phyloP scores from a whole-genome alignment of 1,139 yeast genomes.

The Lodderomyces margitis region DNA sequence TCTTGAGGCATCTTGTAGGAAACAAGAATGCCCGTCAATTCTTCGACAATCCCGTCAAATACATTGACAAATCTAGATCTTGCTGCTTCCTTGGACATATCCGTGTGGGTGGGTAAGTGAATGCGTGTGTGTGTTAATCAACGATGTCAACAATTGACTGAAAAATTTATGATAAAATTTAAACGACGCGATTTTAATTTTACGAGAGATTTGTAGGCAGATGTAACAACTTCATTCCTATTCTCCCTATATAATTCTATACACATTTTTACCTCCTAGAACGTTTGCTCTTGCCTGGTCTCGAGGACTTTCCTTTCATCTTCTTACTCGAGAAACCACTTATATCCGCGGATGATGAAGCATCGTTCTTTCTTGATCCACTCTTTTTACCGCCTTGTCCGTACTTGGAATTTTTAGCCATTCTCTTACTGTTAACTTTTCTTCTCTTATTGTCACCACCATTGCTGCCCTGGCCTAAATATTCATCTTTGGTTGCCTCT shows the following conservation, averaged over 20 bases:
- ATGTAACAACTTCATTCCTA: too few species aligned
- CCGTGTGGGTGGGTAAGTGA: too few species aligned
- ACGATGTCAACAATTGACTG: not conserved
- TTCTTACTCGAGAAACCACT: slow-evolving; percentile 59
- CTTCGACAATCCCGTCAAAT: slow-evolving; percentile 78
- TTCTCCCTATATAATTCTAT: not conserved
- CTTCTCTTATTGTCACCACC: slow-evolving; percentile 40
- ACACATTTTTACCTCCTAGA: slow-evolving; percentile 22
- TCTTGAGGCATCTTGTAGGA: slow-evolving; percentile 81
- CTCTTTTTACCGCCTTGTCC: slow-evolving; percentile 75
- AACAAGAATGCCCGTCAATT: slow-evolving; percentile 60
- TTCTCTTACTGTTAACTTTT: slow-evolving; percentile 59
- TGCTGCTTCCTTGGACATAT: slow-evolving; percentile 31
- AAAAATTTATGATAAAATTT: not conserved
- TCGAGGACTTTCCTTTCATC: slow-evolving; percentile 41
- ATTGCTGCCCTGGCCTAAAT: slow-evolving; percentile 31
- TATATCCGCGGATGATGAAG: slow-evolving; percentile 69
- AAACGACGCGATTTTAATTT: slow-evolving; percentile 1
- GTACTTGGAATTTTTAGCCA: slow-evolving; percentile 66
- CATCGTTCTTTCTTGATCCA: slow-evolving; percentile 69
- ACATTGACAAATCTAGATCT: slow-evolving; percentile 67
- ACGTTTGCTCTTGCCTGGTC: slow-evolving; percentile 79
- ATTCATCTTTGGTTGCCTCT: slow-evolving; percentile 65
- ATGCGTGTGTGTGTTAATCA: too few species aligned
- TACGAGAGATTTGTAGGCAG: not conserved